A percentile compares a stretch with the other conserved stretches of the same genome.
Conservation (phyloP, 2,329 filamentous ascomycete genomes). For the Epichloe gansuensis region DNA sequence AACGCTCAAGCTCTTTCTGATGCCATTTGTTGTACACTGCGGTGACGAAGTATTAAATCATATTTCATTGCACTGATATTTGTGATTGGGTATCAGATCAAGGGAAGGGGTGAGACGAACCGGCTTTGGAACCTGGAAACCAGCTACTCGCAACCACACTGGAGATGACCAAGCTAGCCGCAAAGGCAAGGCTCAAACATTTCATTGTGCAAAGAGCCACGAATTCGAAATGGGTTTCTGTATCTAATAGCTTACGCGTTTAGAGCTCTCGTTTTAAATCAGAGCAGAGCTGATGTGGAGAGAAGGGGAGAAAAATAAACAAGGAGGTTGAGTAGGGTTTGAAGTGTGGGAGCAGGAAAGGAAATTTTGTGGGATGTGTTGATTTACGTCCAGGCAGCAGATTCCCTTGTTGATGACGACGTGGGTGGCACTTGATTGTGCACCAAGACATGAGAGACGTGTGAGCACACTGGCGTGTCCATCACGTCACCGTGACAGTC, state of each 20-base stretch:
- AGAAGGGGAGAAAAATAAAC: not conserved
- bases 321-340: not conserved
- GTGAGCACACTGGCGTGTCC: conserved; percentile 2
- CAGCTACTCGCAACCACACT: conserved; percentile 62
- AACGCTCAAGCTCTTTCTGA: conserved; percentile 91
- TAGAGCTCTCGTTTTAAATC: not conserved
- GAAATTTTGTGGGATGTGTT: not conserved
- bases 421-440: not conserved
- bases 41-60: not conserved
- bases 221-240: not conserved
- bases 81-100: not conserved
- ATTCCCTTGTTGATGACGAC: conserved; percentile 1
- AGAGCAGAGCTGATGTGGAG: not conserved
- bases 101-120: conserved; percentile 37
- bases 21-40: conserved; percentile 98
- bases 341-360: not conserved
- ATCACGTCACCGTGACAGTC: conserved; percentile 8
- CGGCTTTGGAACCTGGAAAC: conserved; percentile 63
- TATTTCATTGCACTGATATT: not conserved
- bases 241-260: not conserved
- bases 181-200: conserved; percentile 56
- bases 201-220: conserved; percentile 48
- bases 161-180: conserved; percentile 60
- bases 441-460: not conserved
- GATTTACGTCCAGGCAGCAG: not conserved